Percentiles rank a stretch among this genome's conserved stretches.
Conservation (phyloP, 257 asterid genomes). For the Linderniella brevidens region DNA sequence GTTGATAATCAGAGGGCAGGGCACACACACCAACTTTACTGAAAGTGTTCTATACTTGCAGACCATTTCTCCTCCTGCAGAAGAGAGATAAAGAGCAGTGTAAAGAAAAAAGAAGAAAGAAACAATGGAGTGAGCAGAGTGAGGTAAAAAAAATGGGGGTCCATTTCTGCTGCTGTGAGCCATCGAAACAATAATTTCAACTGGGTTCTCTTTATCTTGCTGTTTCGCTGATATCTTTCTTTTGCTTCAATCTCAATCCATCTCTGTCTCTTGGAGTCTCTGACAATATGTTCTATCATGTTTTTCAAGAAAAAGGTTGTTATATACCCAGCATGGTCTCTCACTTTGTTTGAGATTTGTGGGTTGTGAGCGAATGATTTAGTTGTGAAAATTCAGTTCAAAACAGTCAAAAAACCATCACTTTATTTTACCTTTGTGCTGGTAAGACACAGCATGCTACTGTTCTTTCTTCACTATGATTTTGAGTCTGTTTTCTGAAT, state of each 20-base stretch:
- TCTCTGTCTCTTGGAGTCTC: conserved; percentile 14
- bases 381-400: too few species aligned
- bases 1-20: too few species aligned
- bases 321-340: too few species aligned
- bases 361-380: too few species aligned
- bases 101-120: conserved; percentile 3
- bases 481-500: not conserved
- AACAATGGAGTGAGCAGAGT: conserved; percentile 8
- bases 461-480: conserved; percentile 4
- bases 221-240: too few species aligned
- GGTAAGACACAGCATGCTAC: too few species aligned
- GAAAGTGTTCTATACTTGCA: too few species aligned
- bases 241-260: conserved; percentile 45
- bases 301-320: not conserved
- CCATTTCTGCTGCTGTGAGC: conserved; percentile 26
- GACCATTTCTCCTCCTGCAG: not conserved
- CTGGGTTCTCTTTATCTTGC: conserved; percentile 9
- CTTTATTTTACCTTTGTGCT: not conserved
- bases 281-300: conserved; percentile 1
- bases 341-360: too few species aligned
- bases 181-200: conserved; percentile 17
- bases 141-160: conserved; percentile 22
- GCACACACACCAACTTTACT: too few species aligned
- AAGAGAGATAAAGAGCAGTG: conserved; percentile 6
- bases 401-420: not conserved